Evolutionary conservation across 805 yeast genomes (phyloP).

Genomic region (Candida vaughaniae): DNA sequence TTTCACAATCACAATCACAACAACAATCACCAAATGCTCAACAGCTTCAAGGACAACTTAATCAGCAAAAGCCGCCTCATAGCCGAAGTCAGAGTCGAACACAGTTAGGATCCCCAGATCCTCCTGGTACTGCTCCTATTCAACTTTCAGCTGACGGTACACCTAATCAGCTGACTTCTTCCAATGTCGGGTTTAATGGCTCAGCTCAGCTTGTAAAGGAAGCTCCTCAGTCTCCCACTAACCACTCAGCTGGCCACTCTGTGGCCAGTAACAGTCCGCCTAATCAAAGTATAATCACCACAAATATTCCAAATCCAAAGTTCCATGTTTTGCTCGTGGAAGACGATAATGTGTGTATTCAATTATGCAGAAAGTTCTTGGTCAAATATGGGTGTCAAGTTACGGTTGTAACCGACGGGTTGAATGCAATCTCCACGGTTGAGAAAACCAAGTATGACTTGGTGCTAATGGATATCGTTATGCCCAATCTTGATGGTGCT

Average conservation of each 20-base stretch:
- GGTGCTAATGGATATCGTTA: conserved; percentile 83
- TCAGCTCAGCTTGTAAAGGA: no score
- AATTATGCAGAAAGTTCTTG: conserved; percentile 77
- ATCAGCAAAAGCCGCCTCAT: conserved; percentile 1
- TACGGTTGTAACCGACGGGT: conserved; percentile 89
- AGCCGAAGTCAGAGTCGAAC: conserved; percentile 4
- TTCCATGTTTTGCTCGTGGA: conserved; percentile 76
- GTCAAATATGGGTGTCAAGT: conserved; percentile 89
- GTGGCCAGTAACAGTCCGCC: conserved; percentile 7
- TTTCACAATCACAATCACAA: background rate
- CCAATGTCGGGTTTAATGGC: no score
- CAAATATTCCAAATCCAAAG: conserved; percentile 39
- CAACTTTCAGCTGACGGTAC: background rate
- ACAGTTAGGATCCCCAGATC: background rate
- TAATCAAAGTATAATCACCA: conserved; percentile 16
- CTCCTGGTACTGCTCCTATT: conserved; percentile 1
- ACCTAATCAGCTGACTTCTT: no score
- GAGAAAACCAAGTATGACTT: conserved; percentile 72
- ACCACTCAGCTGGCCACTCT: conserved; percentile 2
- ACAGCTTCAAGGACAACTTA: background rate
- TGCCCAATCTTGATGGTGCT: conserved; percentile 87
- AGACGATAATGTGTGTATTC: conserved; percentile 80
- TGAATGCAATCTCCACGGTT: conserved; percentile 77
- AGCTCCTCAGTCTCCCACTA: background rate
- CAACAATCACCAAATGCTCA: background rate